Conservation (phyloP, 2,329 filamentous ascomycete species). For the Cladosporium colombiae region DNA sequence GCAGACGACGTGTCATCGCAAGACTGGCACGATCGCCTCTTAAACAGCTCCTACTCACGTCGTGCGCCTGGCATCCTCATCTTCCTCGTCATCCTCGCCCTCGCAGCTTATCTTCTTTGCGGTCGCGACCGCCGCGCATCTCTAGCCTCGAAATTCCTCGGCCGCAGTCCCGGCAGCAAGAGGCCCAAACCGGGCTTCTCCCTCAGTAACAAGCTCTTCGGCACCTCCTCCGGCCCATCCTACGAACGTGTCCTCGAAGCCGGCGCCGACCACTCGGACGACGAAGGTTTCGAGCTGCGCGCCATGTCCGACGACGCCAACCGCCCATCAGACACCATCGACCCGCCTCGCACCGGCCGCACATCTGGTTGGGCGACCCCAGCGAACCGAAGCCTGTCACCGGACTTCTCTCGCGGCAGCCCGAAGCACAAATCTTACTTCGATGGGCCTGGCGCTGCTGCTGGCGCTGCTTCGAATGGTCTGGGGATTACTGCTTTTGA, state of each 20-base stretch:
- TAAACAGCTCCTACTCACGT: slow-evolving; percentile 63
- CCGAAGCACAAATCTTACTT: slow-evolving; percentile 43
- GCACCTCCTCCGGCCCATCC: slow-evolving; percentile 47
- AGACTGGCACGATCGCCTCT: slow-evolving; percentile 61
- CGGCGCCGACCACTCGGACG: slow-evolving; percentile 49
- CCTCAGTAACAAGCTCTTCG: slow-evolving; percentile 62
- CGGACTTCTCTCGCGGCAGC: slow-evolving; percentile 32
- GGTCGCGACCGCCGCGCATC: slow-evolving; percentile 71
- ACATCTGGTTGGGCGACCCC: slow-evolving; percentile 70
- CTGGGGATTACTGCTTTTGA: slow-evolving; percentile 50
- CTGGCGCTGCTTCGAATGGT: slow-evolving; percentile 24
- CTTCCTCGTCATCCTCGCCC: slow-evolving; percentile 71
- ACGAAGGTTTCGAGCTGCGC: slow-evolving; percentile 74
- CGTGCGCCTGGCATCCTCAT: slow-evolving; percentile 73
- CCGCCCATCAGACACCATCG: slow-evolving; percentile 39
- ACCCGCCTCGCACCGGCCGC: slow-evolving; percentile 46
- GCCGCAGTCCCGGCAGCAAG: slow-evolving; percentile 37
- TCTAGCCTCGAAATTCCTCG: slow-evolving; percentile 57
- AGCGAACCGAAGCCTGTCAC: slow-evolving; percentile 33
- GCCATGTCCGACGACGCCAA: slow-evolving; percentile 59
- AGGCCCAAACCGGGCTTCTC: slow-evolving; percentile 31
- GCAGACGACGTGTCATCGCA: slow-evolving; percentile 42
- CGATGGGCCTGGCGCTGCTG: slow-evolving; percentile 39
- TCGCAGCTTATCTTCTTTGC: slow-evolving; percentile 72
- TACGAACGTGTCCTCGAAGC: slow-evolving; percentile 89